Conservation (phyloP, 2,329 filamentous ascomycete genomes). For the Aspergillus aculeatus region DNA sequence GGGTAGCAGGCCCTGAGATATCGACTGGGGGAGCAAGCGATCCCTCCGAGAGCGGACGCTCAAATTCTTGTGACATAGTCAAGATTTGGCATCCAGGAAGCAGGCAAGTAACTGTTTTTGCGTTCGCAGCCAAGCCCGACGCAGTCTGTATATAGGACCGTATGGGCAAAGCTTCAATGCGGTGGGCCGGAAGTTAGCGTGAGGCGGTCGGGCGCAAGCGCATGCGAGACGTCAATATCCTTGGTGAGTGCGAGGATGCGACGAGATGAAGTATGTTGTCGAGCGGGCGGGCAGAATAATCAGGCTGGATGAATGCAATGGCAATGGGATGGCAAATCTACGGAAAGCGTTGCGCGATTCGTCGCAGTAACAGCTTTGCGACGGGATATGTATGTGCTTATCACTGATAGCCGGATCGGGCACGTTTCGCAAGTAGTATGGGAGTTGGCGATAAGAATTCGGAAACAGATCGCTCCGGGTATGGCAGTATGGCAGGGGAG, state of each 20-base stretch:
- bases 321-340: background rate
- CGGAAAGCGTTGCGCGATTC: background rate
- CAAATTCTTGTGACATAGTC: slow-evolving; percentile 35
- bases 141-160: slow-evolving; percentile 19
- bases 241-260: background rate
- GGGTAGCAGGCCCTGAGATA: slow-evolving; percentile 37
- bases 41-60: slow-evolving; percentile 30
- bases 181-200: slow-evolving; percentile 10
- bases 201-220: slow-evolving; percentile 26
- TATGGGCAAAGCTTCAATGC: slow-evolving; percentile 18
- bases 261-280: background rate
- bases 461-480: slow-evolving; percentile 4
- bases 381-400: slow-evolving; percentile 16
- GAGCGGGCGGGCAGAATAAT: background rate
- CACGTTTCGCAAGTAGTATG: slow-evolving; percentile 8
- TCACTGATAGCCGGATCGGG: slow-evolving; percentile 29
- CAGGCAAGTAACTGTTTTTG: slow-evolving; percentile 13
- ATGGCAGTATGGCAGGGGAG: background rate
- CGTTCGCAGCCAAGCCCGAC: slow-evolving; percentile 18
- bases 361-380: background rate
- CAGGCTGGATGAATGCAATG: background rate
- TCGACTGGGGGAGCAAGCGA: slow-evolving; percentile 41
- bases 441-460: slow-evolving; percentile 5
- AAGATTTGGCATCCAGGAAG: slow-evolving; percentile 6
- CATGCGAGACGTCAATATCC: slow-evolving; percentile 10